Base-by-base conservation (phyloP, 2,329 filamentous ascomycete genomes). In the Alternaria rosae region DNA sequence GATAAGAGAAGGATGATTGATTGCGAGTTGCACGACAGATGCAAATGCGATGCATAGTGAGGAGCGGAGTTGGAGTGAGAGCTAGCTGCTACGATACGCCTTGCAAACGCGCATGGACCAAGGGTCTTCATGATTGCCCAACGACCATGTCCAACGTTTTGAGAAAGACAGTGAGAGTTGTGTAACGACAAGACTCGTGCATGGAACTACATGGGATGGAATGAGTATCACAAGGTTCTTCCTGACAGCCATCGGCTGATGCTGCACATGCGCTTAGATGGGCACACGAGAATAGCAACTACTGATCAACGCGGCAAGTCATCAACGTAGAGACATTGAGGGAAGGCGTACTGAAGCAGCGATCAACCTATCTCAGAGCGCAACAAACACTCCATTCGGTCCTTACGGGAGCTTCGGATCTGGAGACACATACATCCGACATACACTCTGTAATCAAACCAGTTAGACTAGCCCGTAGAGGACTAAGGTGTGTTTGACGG, bases 401-500 rank as follows among this genome's bases (percentile, higher is more conserved):
- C 17, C 13, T 17, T 32, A 54, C 69, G 66, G 69, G 59, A 68
- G 35, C 47, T 26, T 66, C 70, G 68, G 70, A 70, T 64, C 54
- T 63, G 63, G 61, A 42, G 62, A 60, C 59, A 52, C 53, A 54
- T 47, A 38, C 50, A 42, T 65, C 50, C 59, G 61, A 69, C 65
- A 65, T 63, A 55, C 53, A 60, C 35, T 38, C 35, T 38, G 53
- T 61, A 61, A 59, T 61, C 59, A 59, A 42, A 20, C 54, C 28
- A 45, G 55, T 54, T 25, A 30, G 25, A 32, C 53, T 56, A 45
- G 45, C 53, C 50, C 3, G 23, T 50, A 57, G 45, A 55, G 53
- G 61, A 13, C 35, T 62, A 57, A 38, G 48, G 57, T 47, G 61
- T 51, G 52, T 67, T 59, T 58, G 62, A 61, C 62, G 57, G 58